Evolutionary conservation across 352 stramenopile genomes (phyloP), one percentile per base, ranked within the genome.

Genomic region (Pythium phragmitis): DNA sequence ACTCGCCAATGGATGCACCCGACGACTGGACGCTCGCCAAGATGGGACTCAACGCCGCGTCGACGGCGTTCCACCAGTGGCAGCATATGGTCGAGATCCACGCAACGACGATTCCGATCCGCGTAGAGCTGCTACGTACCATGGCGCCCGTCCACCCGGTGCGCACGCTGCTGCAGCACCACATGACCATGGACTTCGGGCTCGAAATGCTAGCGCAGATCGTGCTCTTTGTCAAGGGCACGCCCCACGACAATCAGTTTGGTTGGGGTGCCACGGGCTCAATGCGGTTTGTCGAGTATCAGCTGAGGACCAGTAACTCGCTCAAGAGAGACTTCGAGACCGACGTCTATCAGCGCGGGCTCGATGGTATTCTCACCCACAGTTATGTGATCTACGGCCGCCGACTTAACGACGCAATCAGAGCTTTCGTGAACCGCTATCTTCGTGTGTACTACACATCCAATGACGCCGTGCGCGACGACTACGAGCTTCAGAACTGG

Each of bases 61-160:
- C n/a, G 8, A 36, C 53, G 19, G 34, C 13, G 33, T 70, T 59
- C 34, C 63, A 70, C 33, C 63, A 70, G 42, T 34, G 51, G 41
- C 19, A 49, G 55, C 63, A 70, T 57, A 33, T 66, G 1, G 56
- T 19, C 17, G 43, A 65, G n/a, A 70, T 51, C 3, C 63, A 70
- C 36, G 57, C 56, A 8, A 21, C 80, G 12, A 70, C 61, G 1
- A 65, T 77, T 13, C 74, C 74, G 5, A 67, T 82, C 13, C 76
- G 76, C 26, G 72, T 82, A 11, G 76, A 82, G 57, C 60, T 79
- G 48, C 67, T 79, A 36, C 72, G 76, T 7, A 72, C 59, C 45
- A 50, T 82, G 47, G 52, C 63, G 0, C 46, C 28, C 0, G 42
- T 26, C 8, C 42, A 49, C 77, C 17, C 76, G 5, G 49, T 43